Evolutionary conservation across 1,284 basidiomycete species (phyloP), one percentile per base, ranked within the genome.

Genomic region (Hortiboletus rubellus): DNA sequence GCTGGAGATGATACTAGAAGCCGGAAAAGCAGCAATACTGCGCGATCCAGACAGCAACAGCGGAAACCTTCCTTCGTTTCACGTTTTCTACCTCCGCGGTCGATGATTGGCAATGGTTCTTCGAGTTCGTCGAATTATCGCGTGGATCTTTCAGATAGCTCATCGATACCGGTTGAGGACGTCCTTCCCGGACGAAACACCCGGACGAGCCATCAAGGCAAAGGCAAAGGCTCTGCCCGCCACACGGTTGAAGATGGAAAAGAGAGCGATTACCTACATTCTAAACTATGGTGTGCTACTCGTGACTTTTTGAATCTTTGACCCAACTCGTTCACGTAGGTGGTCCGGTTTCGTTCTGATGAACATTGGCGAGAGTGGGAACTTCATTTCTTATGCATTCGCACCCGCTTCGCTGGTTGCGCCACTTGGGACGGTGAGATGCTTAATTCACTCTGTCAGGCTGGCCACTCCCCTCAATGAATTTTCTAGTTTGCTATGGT

Each of bases 371-470:
- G 96, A 99, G 77, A 74, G 86, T 27, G 89, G 90, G 14, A 98
- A 98, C 70, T 98, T 98, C 62, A 83, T 94, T 54, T 91, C 91
- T 2, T 98, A 94, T 63, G 91, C 85, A 1, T 91, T 89, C 61
- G 89, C 96, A 7, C 96, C 96, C 5, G 95, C 96, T 9, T 93
- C 90, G 22, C 79, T 98, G 14, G 94, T 98, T n/a, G 96, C 96
- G 1, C 96, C 96, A 18, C 80, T 98, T 8, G 95, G 96, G 34
- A 96, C 93, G 34, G 93, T 95, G 66, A 77, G 87, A 77, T 9
- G 6, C 8, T 38, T 31, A 7, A 18, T 18, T 18, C 40, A 18
- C 17, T 24, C 34, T 27, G 45, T 41, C 24, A 17, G 15, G 44
- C n/a, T 27, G 50, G 37, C 30, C 27, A 15, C 47, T 46, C 45